Conservation (phyloP, 768 basidiomycete genomes). For the Myochromella boudieri region DNA sequence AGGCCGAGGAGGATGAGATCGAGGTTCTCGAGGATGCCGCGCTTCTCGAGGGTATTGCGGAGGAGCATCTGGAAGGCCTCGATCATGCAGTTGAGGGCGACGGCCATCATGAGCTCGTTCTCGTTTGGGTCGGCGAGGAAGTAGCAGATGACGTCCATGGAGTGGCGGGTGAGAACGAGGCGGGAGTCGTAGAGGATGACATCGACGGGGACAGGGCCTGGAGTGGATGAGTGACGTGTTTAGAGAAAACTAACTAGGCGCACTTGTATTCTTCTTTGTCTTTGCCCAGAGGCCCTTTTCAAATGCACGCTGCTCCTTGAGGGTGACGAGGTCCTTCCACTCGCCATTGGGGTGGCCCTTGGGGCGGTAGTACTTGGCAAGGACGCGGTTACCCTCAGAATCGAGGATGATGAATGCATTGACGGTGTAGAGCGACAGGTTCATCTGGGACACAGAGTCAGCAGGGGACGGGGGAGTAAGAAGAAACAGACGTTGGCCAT, state of each 20-base stretch:
- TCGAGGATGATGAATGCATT: conserved; percentile 91
- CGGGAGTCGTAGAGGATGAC: conserved; percentile 90
- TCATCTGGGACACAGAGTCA: conserved; percentile 39
- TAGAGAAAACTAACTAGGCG: conserved; percentile 19
- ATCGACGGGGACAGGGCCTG: conserved; percentile 63
- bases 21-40: conserved; percentile 90
- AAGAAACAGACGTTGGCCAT: too few species aligned
- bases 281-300: conserved; percentile 96
- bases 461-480: conserved; percentile 7
- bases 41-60: conserved; percentile 92
- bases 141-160: conserved; percentile 94
- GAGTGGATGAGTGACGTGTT: background rate
- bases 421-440: conserved; percentile 86
- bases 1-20: conserved; percentile 90
- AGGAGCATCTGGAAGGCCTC: conserved; percentile 87
- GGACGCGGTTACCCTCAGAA: conserved; percentile 90
- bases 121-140: conserved; percentile 83
- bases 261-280: conserved; percentile 92
- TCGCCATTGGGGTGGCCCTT: conserved; percentile 62
- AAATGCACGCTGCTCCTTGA: conserved; percentile 94
- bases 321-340: conserved; percentile 57
- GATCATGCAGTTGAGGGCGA: conserved; percentile 79
- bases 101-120: conserved; percentile 94
- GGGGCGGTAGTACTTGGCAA: conserved; percentile 94
- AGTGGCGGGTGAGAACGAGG: conserved; percentile 91